Percentiles rank a stretch among this genome's conserved stretches.
phyloP scores from a whole-genome alignment of 2,329 filamentous ascomycete species.

The Pezicula neosporulosa region DNA sequence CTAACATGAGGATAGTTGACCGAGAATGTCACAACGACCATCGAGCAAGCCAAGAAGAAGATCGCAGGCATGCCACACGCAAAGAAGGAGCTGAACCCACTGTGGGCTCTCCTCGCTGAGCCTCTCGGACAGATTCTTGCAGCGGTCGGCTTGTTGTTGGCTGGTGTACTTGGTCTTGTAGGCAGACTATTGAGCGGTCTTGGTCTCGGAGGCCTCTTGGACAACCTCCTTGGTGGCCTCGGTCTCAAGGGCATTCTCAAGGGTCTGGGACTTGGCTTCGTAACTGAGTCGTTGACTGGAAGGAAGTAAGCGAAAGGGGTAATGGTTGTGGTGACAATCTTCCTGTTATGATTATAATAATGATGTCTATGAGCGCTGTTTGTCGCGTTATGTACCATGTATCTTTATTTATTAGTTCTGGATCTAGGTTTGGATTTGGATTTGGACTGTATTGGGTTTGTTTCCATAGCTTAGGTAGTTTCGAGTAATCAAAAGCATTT shows the following conservation, averaged over 20 bases:
- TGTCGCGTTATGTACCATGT: too few relatives aligned
- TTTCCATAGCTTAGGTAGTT: too few relatives aligned
- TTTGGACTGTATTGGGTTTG: too few relatives aligned
- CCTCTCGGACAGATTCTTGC: slow-evolving; percentile 91
- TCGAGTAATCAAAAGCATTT: too few relatives aligned
- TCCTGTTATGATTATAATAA: too few relatives aligned
- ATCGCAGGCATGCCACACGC: slow-evolving; percentile 89
- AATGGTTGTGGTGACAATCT: too few relatives aligned
- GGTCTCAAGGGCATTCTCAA: slow-evolving; percentile 74
- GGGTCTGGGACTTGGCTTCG: slow-evolving; percentile 61
- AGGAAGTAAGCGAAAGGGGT: slow-evolving; percentile 33
- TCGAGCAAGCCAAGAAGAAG: slow-evolving; percentile 85
- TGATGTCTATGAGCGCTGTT: too few relatives aligned
- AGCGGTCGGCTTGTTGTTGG: slow-evolving; percentile 78
- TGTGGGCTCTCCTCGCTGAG: slow-evolving; percentile 76
- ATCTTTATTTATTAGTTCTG: too few relatives aligned
- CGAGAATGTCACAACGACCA: slow-evolving; percentile 73
- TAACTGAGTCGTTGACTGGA: slow-evolving; percentile 40
- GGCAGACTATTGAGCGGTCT: slow-evolving; percentile 72
- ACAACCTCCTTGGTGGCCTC: slow-evolving; percentile 72
- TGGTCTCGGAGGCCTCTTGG: slow-evolving; percentile 77
- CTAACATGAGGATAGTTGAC: slow-evolving; percentile 51
- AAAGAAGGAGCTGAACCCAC: slow-evolving; percentile 90
- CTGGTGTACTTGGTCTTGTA: slow-evolving; percentile 80
- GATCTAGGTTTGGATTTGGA: too few relatives aligned